Evolutionary conservation across 441 rosid genomes (phyloP), one percentile per base, ranked within the genome.

Genomic region (Corymbia citriodora): DNA sequence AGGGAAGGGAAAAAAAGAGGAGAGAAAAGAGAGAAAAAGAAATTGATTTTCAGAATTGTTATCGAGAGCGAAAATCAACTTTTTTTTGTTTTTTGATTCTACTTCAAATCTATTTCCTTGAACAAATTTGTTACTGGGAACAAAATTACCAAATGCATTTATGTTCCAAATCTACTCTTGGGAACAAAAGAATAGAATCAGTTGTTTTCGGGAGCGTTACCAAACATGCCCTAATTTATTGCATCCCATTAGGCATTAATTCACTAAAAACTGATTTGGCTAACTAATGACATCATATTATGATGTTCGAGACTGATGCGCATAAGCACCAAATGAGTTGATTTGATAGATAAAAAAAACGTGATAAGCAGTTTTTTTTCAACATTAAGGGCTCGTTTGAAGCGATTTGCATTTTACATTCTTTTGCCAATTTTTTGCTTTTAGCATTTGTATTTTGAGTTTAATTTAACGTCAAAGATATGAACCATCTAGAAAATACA

Each of bases 1-100:
- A 4, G 4, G 4, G 40, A 36, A 36, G 40, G 4, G 4, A 36
- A 4, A 4, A 4, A 36, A 36, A 4, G 40, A 4, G 4, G 4
- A 36, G 4, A 36, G 4, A 36, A 4, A 36, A 4, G 40, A 36
- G 40, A 36, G 40, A 36, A 36, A 36, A 36, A 36, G 40, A 36
- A 36, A 36, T 36, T 36, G 40, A 36, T 36, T 36, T 36, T 36
- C 40, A 36, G 40, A 36, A 36, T 36, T 36, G 40, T 36, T 36
- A 3, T 36, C 40, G 40, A 4, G 40, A 36, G 40, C 40, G 40
- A 36, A 36, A 36, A 36, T 36, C 40, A 36, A 36, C 40, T 36
- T 36, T 36, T 36, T 36, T 36, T 36, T 36, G 40, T 4, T 36
- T 36, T 4, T 36, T 36, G 40, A 36, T 36, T 36, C 40, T 36